Conservation (phyloP, 345 rosid genomes). For the Noccaea bulbosa region DNA sequence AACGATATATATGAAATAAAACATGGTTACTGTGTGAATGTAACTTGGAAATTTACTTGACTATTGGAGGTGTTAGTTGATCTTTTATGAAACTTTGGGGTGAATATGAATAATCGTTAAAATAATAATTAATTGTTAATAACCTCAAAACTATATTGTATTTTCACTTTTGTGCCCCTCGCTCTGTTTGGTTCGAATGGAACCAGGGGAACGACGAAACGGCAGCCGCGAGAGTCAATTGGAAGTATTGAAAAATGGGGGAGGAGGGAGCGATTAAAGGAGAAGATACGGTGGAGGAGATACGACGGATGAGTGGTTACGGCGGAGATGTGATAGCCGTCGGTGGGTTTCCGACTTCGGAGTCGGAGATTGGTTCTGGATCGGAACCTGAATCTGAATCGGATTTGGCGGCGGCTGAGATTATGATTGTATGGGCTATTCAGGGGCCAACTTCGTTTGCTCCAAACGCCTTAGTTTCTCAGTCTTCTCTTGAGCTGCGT, state of each 20-base stretch:
- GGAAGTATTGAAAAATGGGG: slow-evolving; percentile 17
- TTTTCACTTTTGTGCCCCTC: slow-evolving; percentile 3
- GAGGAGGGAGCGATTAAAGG: slow-evolving; percentile 31
- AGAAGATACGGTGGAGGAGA: slow-evolving; percentile 46
- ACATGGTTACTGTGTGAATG: background rate
- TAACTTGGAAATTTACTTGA: background rate
- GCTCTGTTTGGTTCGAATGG: slow-evolving; percentile 7
- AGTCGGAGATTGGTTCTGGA: background rate
- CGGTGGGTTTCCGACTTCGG: slow-evolving; percentile 40
- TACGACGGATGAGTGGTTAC: slow-evolving; percentile 56
- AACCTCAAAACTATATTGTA: slow-evolving; percentile 28
- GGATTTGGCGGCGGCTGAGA: slow-evolving; percentile 81
- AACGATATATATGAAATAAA: slow-evolving; percentile 33
- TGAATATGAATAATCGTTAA: background rate
- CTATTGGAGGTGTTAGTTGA: background rate
- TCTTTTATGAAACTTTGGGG: background rate
- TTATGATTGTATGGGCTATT: slow-evolving; percentile 87
- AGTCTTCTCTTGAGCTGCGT: slow-evolving; percentile 74
- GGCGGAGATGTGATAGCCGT: slow-evolving; percentile 58
- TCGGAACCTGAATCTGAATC: slow-evolving; percentile 48
- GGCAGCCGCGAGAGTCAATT: background rate
- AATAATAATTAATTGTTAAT: background rate
- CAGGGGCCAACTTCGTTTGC: slow-evolving; percentile 77
- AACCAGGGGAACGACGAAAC: slow-evolving; percentile 18
- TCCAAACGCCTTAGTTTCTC: slow-evolving; percentile 80